Base-by-base conservation (phyloP, 2,329 filamentous ascomycete genomes). In the Sordariomycetes sp. region DNA sequence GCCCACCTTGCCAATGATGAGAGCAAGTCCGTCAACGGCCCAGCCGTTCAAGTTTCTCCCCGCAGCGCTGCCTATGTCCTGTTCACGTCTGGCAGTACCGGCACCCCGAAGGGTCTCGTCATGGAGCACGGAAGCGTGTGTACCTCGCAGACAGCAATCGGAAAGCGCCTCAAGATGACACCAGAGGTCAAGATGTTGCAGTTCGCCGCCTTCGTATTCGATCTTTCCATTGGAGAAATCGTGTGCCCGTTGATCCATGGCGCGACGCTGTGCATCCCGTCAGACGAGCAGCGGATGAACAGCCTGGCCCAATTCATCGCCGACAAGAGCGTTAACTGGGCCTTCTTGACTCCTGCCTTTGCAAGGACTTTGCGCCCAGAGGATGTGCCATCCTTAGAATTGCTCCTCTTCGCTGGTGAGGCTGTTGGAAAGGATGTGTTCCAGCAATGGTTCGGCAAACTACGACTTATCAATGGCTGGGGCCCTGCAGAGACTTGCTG, bases 1-100 rank as follows among this genome's bases (percentile, higher is more conserved):
- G 23, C 7, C 12, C 8, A 12, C 3, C 33, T 35, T 14, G 11
- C 23, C 23, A 10, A 25, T 11, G 25, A 28, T 7, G 25, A 28
- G 25, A 6, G n/a, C 4, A 32, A 30, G 12, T 8, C 8, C 25
- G n/a, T 8, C 14, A 9, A 28, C 3, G 8, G 17, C 6, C 17
- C n/a, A 2, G 21, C 23, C 9, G 9, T n/a, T 8, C 8, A 8
- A 8, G 25, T 28, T 14, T 27, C n/a, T 6, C 28, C 34, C 4
- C 15, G 30, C n/a, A 14, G 38, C 11, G 34, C 42, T 6, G 37
- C 37, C 6, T 47, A 44, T 31, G 33, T 46, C 4, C 21, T 47
- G 11, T 49, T 49, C 31, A 49, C 46, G 4, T 48, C 45, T 6
- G 46, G 46, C 7, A 44, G 39, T 16, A 49, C 46, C 1, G 46